Conservation (phyloP, 495 filamentous ascomycete species). For the Lasiosphaeris hirsuta region DNA sequence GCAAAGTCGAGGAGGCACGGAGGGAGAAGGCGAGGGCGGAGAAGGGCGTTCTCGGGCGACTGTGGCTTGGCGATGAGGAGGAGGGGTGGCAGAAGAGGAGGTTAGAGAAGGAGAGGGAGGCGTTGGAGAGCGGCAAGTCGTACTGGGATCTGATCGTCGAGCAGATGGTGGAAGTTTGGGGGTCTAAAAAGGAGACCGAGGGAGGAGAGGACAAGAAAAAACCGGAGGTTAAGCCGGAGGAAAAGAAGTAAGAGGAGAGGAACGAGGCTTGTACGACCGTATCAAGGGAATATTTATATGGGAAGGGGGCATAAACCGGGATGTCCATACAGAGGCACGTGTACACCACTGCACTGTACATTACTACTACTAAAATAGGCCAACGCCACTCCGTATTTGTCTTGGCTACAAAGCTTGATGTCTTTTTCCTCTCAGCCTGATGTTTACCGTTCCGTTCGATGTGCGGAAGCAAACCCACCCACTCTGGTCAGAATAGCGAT, state of each 20-base stretch:
- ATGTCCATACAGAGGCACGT: too few species aligned
- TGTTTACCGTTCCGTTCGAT: too few species aligned
- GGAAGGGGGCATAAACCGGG: not conserved
- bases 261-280: not conserved
- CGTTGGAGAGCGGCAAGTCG: conserved; percentile 71
- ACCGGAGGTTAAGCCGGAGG: conserved; percentile 1
- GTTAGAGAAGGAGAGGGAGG: conserved; percentile 65
- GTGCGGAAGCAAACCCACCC: too few species aligned
- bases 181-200: conserved; percentile 27
- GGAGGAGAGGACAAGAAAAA: conserved; percentile 12
- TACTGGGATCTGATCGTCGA: conserved; percentile 80
- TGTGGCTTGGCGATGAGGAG: conserved; percentile 65
- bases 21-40: conserved; percentile 32
- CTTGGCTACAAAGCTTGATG: not conserved
- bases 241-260: conserved; percentile 1
- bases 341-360: too few species aligned
- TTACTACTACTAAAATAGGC: not conserved
- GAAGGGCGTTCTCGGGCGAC: conserved; percentile 42
- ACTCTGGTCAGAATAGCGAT: too few species aligned
- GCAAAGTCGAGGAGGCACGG: conserved; percentile 15
- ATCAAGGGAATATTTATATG: not conserved
- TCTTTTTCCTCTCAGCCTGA: too few species aligned
- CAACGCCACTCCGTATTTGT: not conserved
- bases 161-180: conserved; percentile 79
- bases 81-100: conserved; percentile 72